Evolutionary conservation across 2,329 filamentous ascomycete species (phyloP), one percentile per base, ranked within the genome.

Genomic region (Colletotrichum abscissum): DNA sequence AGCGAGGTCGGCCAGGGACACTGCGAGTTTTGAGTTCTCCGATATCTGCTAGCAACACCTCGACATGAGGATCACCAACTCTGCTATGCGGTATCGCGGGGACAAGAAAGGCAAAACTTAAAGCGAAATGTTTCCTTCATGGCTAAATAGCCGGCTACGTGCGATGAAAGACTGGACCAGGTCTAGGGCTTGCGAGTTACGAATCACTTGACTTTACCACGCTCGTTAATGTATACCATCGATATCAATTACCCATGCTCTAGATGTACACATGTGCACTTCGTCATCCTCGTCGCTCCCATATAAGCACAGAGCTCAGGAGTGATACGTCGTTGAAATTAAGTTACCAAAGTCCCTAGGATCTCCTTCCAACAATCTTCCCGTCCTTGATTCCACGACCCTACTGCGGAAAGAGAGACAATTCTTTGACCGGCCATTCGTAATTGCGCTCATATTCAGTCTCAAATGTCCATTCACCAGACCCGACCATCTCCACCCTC

Each of bases 401-500:
- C 22, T 69, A 63, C 49, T 56, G 38, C 1, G 35, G 11, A 5
- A 35, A 62, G 9, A 35, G 11, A 0, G 49, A 54, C 4, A 52
- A 22, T 2, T 60, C 11, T 19, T 67, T 55, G 8, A 74, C 72
- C 19, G 66, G 66, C 65, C 63, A 74, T 14, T 67, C 46, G 30
- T 70, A 64, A 7, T 55, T n/a, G 12, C 62, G 57, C 38, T 62
- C 42, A 30, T 52, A 49, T 7, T 49, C 38, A 9, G 54, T 26
- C 9, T 7, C 24, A 24, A 69, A 71, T 9, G 58, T 57, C 73
- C 72, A 75, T 33, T 66, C 42, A 0, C 74, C 68, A 7, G 74
- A 54, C 3, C 62, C 64, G 1, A 75, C 62, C 9, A 64, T 2
- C 9, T 74, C 57, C 1, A 42, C 16, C 7, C n/a, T 66, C 5